Evolutionary conservation across 257 asterid genomes (phyloP).

Genomic region (Forsythia viridissima): DNA sequence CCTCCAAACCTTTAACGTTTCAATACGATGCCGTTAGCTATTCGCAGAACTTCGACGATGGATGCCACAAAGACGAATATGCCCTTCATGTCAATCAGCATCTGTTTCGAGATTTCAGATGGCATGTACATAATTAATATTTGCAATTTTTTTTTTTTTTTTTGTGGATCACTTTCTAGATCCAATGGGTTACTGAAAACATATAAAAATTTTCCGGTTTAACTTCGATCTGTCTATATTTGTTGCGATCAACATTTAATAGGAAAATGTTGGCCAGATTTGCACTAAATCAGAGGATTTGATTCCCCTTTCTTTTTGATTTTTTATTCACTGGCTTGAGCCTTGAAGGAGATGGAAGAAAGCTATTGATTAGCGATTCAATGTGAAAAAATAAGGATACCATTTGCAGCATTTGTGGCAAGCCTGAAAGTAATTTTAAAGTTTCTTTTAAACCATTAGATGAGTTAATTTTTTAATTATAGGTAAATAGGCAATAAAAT

Average conservation of each 20-base stretch:
- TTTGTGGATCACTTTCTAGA: not conserved
- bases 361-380: not conserved
- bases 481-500: no score
- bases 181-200: not conserved
- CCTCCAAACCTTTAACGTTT: slow-evolving; percentile 33
- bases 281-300: not conserved
- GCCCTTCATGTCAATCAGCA: slow-evolving; percentile 20
- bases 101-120: slow-evolving; percentile 19
- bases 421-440: not conserved
- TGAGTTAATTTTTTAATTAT: no score
- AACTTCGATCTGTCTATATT: not conserved
- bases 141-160: not conserved
- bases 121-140: slow-evolving; percentile 25
- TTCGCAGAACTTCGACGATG: slow-evolving; percentile 68
- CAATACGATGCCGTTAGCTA: slow-evolving; percentile 67
- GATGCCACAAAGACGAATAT: slow-evolving; percentile 38
- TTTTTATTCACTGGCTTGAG: not conserved
- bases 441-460: no score
- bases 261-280: not conserved
- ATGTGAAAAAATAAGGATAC: not conserved
- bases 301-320: not conserved
- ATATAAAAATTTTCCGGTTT: not conserved
- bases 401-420: not conserved
- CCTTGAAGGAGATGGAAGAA: not conserved
- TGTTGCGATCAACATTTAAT: not conserved